These are phyloP conservation scores for Artemisia annua DNA, from an alignment of 129 eudicot species.

Conservation along the genomic window DNA sequence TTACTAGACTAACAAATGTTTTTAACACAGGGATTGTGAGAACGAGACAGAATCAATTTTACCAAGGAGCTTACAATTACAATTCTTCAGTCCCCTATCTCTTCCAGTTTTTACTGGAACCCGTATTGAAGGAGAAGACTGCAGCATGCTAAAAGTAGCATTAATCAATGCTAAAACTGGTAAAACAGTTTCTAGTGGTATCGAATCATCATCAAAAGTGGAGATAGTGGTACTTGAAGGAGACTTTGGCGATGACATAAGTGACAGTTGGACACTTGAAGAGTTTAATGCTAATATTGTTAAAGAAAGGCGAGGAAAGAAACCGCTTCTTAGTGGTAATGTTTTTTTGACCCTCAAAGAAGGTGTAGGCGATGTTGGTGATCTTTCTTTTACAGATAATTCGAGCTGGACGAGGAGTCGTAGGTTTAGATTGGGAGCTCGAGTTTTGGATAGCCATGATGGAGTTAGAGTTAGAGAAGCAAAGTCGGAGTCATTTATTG, in stretches of 20 bases:
- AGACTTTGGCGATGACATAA: conserved; percentile 68
- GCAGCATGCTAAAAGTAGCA: conserved; percentile 59
- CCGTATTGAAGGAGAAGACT: conserved; percentile 87
- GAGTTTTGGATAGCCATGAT: conserved; percentile 55
- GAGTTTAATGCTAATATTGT: conserved; percentile 72
- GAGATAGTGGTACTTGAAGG: conserved; percentile 96
- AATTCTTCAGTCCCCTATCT: conserved; percentile 57
- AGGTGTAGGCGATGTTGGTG: conserved; percentile 70
- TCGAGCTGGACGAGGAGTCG: conserved; percentile 99
- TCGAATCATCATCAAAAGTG: conserved; percentile 68
- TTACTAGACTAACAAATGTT: background rate
- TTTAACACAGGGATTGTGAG: conserved; percentile 47
- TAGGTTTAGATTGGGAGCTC: conserved; percentile 84
- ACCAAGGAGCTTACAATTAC: conserved; percentile 59
- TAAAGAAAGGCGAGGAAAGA: conserved; percentile 82
- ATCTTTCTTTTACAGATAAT: conserved; percentile 80
- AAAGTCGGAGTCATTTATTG: conserved; percentile 73
- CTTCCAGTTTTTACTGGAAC: conserved; percentile 96
- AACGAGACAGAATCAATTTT: conserved; percentile 48
- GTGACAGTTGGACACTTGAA: conserved; percentile 66
- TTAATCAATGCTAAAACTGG: conserved; percentile 59
- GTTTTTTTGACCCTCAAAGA: conserved; percentile 50
- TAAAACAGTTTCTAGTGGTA: conserved; percentile 53
- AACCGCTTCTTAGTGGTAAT: conserved; percentile 81
- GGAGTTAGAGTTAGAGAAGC: conserved; percentile 83